phyloP scores from a whole-genome alignment of 805 yeast species.

The Candida glaebosa region DNA sequence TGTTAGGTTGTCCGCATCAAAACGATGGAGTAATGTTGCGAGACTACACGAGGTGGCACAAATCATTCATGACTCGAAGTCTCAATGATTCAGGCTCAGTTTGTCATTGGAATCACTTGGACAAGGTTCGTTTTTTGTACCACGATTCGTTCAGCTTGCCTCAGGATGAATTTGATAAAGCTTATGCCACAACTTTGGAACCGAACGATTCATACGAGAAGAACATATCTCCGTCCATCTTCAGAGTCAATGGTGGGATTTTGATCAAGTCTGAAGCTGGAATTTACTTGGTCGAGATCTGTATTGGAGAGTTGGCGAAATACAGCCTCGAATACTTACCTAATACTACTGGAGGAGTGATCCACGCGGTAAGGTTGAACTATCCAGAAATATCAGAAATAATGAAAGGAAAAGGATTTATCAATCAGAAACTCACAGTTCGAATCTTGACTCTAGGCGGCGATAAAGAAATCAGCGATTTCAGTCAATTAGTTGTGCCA shows the following conservation, averaged over 20 bases:
- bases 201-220: slow-evolving; percentile 15
- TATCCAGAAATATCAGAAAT: slow-evolving; percentile 35
- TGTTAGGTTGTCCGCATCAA: slow-evolving; percentile 90
- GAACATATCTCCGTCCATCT: slow-evolving; percentile 20
- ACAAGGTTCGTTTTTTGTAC: slow-evolving; percentile 68
- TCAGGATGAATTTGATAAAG: slow-evolving; percentile 45
- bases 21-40: slow-evolving; percentile 87
- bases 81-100: slow-evolving; percentile 53
- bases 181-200: slow-evolving; percentile 28
- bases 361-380: slow-evolving; percentile 45
- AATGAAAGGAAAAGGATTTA: slow-evolving; percentile 22
- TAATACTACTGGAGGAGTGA: slow-evolving; percentile 61
- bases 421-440: slow-evolving; percentile 39
- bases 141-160: slow-evolving; percentile 82
- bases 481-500: slow-evolving; percentile 23
- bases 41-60: slow-evolving; percentile 74
- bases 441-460: slow-evolving; percentile 59
- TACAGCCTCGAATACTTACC: slow-evolving; percentile 65
- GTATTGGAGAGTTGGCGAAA: slow-evolving; percentile 51
- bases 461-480: slow-evolving; percentile 51
- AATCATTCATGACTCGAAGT: slow-evolving; percentile 72
- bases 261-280: slow-evolving; percentile 57
- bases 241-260: slow-evolving; percentile 17
- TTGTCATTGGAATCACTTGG: slow-evolving; percentile 86
- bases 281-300: slow-evolving; percentile 68